These are phyloP conservation scores for Cutaneotrichosporon sp. DNA, from an alignment of 1,284 basidiomycete genomes.

Conservation along the genomic window DNA sequence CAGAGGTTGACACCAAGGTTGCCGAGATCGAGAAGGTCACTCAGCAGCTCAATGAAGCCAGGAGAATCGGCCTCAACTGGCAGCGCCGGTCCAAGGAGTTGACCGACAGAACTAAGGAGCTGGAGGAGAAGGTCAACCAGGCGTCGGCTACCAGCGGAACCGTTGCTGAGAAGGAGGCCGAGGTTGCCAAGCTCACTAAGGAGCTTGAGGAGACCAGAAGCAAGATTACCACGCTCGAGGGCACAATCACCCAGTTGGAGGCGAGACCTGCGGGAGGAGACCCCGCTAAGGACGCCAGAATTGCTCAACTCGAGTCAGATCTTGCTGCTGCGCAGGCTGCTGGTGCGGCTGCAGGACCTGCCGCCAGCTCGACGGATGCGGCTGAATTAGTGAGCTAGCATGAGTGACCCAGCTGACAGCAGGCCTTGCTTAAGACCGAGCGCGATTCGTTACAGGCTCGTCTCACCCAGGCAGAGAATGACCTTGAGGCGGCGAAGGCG, in stretches of 20 bases:
- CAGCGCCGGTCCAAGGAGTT: constrained; percentile 29
- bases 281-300: constrained; percentile 28
- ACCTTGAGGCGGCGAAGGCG: constrained; percentile 34
- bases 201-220: constrained; percentile 27
- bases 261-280: constrained; percentile 27
- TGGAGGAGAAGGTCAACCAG: constrained; percentile 6
- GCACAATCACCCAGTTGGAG: constrained; percentile 31
- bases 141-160: not conserved
- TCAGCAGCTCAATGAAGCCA: constrained; percentile 24
- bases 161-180: constrained; percentile 26
- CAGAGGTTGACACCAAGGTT: constrained; percentile 26
- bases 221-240: constrained; percentile 33
- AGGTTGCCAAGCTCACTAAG: constrained; percentile 18
- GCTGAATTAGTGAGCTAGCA: constrained; percentile 23
- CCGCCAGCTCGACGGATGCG: constrained; percentile 8
- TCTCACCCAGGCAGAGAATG: constrained; percentile 35
- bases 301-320: constrained; percentile 34
- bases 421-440: constrained; percentile 25
- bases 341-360: not conserved
- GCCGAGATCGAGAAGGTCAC: constrained; percentile 25
- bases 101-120: constrained; percentile 16
- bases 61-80: constrained; percentile 38
- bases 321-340: constrained; percentile 21
- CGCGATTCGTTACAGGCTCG: constrained; percentile 31
- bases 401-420: not conserved